Percentiles rank a stretch among this genome's conserved stretches.
Evolutionary conservation across 192 early-diverging fungal species (phyloP).

Genomic region (Coemansia sp.): DNA sequence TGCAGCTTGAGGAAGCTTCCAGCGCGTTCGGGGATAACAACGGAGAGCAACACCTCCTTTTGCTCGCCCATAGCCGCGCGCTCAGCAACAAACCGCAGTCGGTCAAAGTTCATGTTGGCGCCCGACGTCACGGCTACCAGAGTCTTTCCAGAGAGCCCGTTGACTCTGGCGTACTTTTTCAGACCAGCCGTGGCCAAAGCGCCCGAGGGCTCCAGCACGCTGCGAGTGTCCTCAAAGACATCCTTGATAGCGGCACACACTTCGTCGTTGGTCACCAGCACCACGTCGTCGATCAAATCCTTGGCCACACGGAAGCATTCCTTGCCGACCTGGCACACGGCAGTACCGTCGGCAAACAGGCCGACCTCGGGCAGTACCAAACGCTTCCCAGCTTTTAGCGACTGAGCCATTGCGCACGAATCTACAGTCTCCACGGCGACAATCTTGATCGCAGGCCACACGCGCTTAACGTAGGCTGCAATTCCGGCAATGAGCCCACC

Average conservation of each 20-base stretch:
- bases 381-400: conserved; percentile 65
- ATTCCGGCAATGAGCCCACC: conserved; percentile 94
- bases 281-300: conserved; percentile 83
- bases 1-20: conserved; percentile 83
- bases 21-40: conserved; percentile 89
- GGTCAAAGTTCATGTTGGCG: conserved; percentile 99
- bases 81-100: conserved; percentile 95
- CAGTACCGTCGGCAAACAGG: conserved; percentile 96
- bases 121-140: conserved; percentile 84
- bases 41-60: conserved; percentile 84
- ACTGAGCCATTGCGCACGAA: conserved; percentile 84
- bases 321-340: conserved; percentile 87
- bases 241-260: conserved; percentile 93
- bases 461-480: conserved; percentile 88
- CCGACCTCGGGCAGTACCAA: conserved; percentile 77
- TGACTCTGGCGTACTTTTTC: conserved; percentile 73
- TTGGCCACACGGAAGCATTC: conserved; percentile 82
- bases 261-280: conserved; percentile 92
- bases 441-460: conserved; percentile 83
- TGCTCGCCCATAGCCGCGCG: conserved; percentile 93
- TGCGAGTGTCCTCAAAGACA: conserved; percentile 87
- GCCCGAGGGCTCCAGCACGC: conserved; percentile 96
- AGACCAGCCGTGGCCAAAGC: conserved; percentile 83
- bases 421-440: conserved; percentile 92
- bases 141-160: conserved; percentile 55